These are phyloP conservation scores for Kluyveromyces sp. DNA, from an alignment of 1,139 yeast genomes.

Conservation along the genomic window DNA sequence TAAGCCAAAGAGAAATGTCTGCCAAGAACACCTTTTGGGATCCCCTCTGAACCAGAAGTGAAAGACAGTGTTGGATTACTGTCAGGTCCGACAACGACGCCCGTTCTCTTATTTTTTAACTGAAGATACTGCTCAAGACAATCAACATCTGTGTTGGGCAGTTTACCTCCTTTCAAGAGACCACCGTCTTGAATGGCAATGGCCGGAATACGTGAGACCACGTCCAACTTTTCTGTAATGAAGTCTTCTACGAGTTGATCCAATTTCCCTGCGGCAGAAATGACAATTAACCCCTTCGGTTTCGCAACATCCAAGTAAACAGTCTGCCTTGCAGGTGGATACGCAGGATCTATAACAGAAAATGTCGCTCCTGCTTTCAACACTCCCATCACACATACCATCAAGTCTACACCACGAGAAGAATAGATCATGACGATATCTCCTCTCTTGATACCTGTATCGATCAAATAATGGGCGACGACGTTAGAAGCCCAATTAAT, in stretches of 20 bases:
- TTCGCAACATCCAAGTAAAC: constrained; percentile 87
- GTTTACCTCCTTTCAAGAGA: constrained; percentile 52
- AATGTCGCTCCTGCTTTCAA: constrained; percentile 97
- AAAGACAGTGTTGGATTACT: constrained; percentile 93
- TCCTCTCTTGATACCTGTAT: constrained; percentile 77
- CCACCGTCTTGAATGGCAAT: constrained; percentile 75
- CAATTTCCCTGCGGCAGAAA: constrained; percentile 81
- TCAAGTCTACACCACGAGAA: constrained; percentile 91
- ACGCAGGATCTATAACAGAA: constrained; percentile 97
- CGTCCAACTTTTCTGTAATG: constrained; percentile 61
- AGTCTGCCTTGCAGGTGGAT: constrained; percentile 96
- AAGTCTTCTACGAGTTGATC: constrained; percentile 72
- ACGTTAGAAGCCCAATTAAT: constrained; percentile 91
- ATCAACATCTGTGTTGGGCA: constrained; percentile 36
- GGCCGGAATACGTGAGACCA: constrained; percentile 68
- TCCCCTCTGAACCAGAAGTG: constrained; percentile 98
- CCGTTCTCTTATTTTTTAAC: constrained; percentile 54
- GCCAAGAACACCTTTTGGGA: constrained; percentile 97
- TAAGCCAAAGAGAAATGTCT: constrained; percentile 95
- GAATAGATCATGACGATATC: constrained; percentile 98
- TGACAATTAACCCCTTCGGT: constrained; percentile 84
- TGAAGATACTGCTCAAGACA: constrained; percentile 43
- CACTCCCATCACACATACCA: constrained; percentile 96
- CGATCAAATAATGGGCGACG: constrained; percentile 80
- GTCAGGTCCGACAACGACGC: constrained; percentile 96